A percentile compares a stretch with the other conserved stretches of the same genome.
Evolutionary conservation across 495 filamentous ascomycete genomes (phyloP).

Genomic region (Margaritispora aquatica): DNA sequence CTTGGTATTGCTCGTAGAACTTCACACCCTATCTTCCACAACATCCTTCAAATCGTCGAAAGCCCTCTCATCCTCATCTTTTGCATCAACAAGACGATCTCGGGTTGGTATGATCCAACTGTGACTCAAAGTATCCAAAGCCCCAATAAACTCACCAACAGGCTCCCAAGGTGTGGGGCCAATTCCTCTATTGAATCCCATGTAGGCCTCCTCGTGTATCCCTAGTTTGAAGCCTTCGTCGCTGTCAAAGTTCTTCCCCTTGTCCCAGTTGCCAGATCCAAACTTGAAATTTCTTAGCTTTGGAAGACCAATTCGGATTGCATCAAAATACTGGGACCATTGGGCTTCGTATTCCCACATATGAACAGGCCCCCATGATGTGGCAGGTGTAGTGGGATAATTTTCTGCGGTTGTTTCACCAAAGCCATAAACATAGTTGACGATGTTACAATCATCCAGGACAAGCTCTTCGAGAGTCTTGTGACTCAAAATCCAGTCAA

Average conservation of each 20-base stretch:
- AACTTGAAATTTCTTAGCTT: background rate
- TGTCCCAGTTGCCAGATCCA: background rate
- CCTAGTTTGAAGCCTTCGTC: background rate
- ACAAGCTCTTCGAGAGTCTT: background rate
- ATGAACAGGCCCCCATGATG: background rate
- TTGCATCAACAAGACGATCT: background rate
- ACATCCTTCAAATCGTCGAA: background rate
- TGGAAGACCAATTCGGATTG: background rate
- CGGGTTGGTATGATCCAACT: background rate
- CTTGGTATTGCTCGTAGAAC: background rate
- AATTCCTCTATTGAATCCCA: background rate
- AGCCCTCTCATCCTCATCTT: background rate
- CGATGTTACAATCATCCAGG: background rate
- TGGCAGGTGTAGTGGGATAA: background rate
- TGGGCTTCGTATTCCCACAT: background rate
- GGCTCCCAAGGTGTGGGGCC: background rate
- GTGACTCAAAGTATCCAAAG: background rate
- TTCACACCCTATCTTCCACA: background rate
- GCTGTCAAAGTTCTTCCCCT: background rate
- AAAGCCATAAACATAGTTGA: background rate
- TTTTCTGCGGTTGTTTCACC: background rate
- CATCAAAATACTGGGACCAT: background rate
- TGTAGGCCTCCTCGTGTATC: background rate
- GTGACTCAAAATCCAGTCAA: slow-evolving; percentile 7
- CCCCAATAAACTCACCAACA: background rate